Conservation (phyloP, 139 green algal species). For the Nannochloris sp. region DNA sequence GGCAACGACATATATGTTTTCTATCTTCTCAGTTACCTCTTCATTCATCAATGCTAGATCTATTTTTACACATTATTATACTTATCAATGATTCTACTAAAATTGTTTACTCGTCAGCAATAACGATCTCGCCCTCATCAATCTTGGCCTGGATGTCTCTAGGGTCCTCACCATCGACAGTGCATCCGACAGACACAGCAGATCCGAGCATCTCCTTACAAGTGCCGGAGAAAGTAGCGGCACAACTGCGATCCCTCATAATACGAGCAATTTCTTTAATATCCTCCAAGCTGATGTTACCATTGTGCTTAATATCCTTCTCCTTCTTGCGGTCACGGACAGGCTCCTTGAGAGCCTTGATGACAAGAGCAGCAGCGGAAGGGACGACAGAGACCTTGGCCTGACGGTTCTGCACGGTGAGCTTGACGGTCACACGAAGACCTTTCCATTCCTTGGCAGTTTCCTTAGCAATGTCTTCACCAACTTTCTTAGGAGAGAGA, state of each 20-base stretch:
- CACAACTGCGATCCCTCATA: slow-evolving; percentile 89
- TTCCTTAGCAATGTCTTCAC: slow-evolving; percentile 99
- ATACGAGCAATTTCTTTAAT: slow-evolving; percentile 92
- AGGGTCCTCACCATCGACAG: slow-evolving; percentile 91
- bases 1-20: too few relatives aligned
- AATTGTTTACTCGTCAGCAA: slow-evolving; percentile 44
- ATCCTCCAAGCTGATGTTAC: slow-evolving; percentile 92
- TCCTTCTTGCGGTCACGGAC: slow-evolving; percentile 93
- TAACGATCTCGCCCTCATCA: slow-evolving; percentile 71
- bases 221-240: slow-evolving; percentile 78
- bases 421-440: slow-evolving; percentile 96
- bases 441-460: slow-evolving; percentile 99
- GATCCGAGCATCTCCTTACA: slow-evolving; percentile 99
- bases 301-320: slow-evolving; percentile 98
- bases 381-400: slow-evolving; percentile 97
- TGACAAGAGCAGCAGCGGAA: slow-evolving; percentile 90
- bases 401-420: slow-evolving; percentile 97
- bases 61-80: too few relatives aligned
- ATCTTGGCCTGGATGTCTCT: slow-evolving; percentile 84
- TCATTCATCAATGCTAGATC: too few relatives aligned
- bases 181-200: slow-evolving; percentile 93
- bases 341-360: slow-evolving; percentile 98
- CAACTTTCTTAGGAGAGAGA: slow-evolving; percentile 99
- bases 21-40: too few relatives aligned
- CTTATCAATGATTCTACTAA: neutral